phyloP scores from a whole-genome alignment of 2,329 filamentous ascomycete genomes.

The Purpureocillium takamizusanense region DNA sequence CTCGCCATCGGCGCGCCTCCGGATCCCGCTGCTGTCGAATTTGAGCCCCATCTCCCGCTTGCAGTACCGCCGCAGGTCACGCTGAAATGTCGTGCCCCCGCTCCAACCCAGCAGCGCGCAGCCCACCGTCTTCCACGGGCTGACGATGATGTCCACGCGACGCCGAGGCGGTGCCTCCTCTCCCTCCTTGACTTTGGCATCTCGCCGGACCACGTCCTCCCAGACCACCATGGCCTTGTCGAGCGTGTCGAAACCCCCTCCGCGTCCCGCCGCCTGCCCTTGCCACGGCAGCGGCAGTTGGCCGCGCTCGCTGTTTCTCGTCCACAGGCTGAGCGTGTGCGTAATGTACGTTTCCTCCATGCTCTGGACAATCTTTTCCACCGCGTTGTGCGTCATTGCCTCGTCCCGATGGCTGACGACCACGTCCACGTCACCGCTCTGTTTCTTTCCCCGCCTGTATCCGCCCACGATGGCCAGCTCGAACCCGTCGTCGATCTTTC shows the following conservation, averaged over 20 bases:
- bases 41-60: slow-evolving; percentile 66
- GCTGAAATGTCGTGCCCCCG: slow-evolving; percentile 80
- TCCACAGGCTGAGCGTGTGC: slow-evolving; percentile 66
- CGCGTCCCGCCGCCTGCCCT: slow-evolving; percentile 23
- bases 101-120: slow-evolving; percentile 86
- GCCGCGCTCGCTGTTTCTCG: slow-evolving; percentile 61
- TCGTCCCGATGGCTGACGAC: slow-evolving; percentile 73
- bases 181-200: neutral
- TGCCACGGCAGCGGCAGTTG: slow-evolving; percentile 52
- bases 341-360: slow-evolving; percentile 72
- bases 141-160: slow-evolving; percentile 85
- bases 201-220: slow-evolving; percentile 39
- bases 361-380: slow-evolving; percentile 59
- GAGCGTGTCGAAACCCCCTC: slow-evolving; percentile 71
- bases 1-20: slow-evolving; percentile 53
- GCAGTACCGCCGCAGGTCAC: slow-evolving; percentile 74
- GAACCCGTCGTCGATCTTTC: slow-evolving; percentile 45
- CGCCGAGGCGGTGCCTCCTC: slow-evolving; percentile 38
- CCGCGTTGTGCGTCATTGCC: slow-evolving; percentile 55
- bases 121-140: slow-evolving; percentile 79
- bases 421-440: slow-evolving; percentile 76
- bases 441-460: slow-evolving; percentile 67
- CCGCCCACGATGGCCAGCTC: slow-evolving; percentile 64
- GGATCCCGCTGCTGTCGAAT: slow-evolving; percentile 84
- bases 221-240: slow-evolving; percentile 92